Evolutionary conservation across 1,284 basidiomycete genomes (phyloP), one percentile per base, ranked within the genome.

Genomic region (Naganishia sp.): DNA sequence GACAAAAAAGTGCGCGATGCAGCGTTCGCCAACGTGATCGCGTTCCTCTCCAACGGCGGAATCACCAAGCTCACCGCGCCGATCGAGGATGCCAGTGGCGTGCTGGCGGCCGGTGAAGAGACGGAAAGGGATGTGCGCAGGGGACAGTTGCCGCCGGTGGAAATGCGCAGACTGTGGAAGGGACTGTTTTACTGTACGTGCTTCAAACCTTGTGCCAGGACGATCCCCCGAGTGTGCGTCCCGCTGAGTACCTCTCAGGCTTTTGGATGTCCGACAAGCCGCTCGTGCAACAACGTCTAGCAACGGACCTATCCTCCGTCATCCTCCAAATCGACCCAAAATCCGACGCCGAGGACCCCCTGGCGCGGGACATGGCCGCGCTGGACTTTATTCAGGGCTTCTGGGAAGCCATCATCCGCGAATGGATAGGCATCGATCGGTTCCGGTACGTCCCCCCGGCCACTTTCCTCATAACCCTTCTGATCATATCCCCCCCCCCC

Each of bases 191-290:
- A 97, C 79, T 97, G 92, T 92, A 71, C 68, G 87, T 81, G n/a
- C 18, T 2, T 16, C 3, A 28, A 28, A 28, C 28, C 1, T 28
- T 28, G 28, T 28, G 28, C 28, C 28, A 28, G 3, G 28, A 28
- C 28, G 43, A 21, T 25, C 18, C 36, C 18, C 55, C 64, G 36
- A 48, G n/a, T 16, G 36, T 42, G 42, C 23, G 11, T 39, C 21
- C 7, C 46, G 23, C 28, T 9, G 43, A 10, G 43, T 42, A 25
- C 3, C 5, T 31, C n/a, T 39, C 69, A 94, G 92, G 93, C 75
- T 98, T 95, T 80, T 99, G 94, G 94, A 98, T 98, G 94, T 97
- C 93, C 3, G 95, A 99, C 81, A 99, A 99, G 78, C 94, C 95
- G 6, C 83, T 95, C 3, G 89, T 99, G 5, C 95, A 99, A 77